Evolutionary conservation across 306 rosid species (phyloP).

Genomic region (Sicyos edulis): DNA sequence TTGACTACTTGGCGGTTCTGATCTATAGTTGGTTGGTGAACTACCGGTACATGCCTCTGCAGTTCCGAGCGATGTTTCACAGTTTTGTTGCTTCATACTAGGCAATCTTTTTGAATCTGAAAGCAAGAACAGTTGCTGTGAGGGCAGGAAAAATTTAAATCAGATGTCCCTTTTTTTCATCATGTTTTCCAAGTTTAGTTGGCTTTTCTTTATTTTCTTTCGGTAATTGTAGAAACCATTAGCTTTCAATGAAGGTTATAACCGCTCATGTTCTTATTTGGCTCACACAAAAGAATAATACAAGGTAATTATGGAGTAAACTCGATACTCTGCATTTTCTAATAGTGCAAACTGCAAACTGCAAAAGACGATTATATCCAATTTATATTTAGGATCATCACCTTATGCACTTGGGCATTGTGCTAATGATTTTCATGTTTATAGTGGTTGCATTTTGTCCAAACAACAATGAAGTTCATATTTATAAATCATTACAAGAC

Average conservation of each 20-base stretch:
- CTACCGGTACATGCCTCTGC: slow-evolving; percentile 85
- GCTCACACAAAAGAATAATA: neutral
- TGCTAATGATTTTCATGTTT: slow-evolving; percentile 19
- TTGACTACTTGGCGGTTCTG: slow-evolving; percentile 93
- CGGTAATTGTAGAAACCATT: neutral
- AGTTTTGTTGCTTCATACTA: slow-evolving; percentile 69
- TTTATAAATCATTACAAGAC: slow-evolving; percentile 64
- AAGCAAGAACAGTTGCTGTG: slow-evolving; percentile 63
- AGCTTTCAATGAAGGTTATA: neutral
- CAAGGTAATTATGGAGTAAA: neutral
- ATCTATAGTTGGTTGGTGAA: slow-evolving; percentile 88
- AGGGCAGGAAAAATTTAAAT: slow-evolving; percentile 44
- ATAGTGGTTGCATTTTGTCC: slow-evolving; percentile 96
- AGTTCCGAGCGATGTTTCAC: slow-evolving; percentile 76
- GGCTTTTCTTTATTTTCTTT: neutral
- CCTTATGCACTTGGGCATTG: neutral
- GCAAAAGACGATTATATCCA: too few relatives aligned
- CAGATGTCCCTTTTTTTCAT: neutral
- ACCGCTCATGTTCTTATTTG: neutral
- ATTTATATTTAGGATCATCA: neutral
- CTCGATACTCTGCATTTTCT: neutral
- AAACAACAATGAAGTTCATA: slow-evolving; percentile 85
- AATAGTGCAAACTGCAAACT: too few relatives aligned
- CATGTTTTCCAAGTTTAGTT: neutral
- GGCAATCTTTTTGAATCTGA: slow-evolving; percentile 81